Percentiles rank a stretch among this genome's conserved stretches.
Evolutionary conservation across 2,329 filamentous ascomycete species (phyloP).

Genomic region (Colletotrichum sp.): DNA sequence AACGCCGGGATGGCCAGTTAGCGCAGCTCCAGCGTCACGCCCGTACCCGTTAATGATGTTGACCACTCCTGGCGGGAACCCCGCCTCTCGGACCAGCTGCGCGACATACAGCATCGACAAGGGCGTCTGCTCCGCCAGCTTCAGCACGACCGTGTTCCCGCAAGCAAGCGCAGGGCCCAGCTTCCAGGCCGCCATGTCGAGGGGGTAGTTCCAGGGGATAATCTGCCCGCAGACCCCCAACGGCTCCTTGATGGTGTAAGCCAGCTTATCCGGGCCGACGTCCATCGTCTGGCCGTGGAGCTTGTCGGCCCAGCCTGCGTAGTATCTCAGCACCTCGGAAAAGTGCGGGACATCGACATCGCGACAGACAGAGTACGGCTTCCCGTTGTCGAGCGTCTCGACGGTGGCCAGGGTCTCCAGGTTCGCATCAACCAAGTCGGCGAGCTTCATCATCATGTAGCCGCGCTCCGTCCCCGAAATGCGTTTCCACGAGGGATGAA

Average conservation of each 20-base stretch:
- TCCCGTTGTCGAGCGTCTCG: constrained; percentile 84
- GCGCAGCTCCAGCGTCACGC: constrained; percentile 65
- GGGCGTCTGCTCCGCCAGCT: constrained; percentile 66
- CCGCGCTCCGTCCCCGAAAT: constrained; percentile 73
- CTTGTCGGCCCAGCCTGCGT: constrained; percentile 82
- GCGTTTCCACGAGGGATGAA: constrained; percentile 69
- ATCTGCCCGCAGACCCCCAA: constrained; percentile 79
- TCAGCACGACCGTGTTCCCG: constrained; percentile 64
- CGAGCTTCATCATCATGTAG: constrained; percentile 71
- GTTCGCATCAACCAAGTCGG: constrained; percentile 71
- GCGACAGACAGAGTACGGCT: constrained; percentile 72
- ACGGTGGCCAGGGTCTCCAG: constrained; percentile 52
- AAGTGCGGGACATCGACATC: constrained; percentile 63
- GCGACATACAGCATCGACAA: constrained; percentile 66
- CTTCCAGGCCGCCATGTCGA: constrained; percentile 77
- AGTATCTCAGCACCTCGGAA: constrained; percentile 67
- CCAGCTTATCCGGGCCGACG: constrained; percentile 71
- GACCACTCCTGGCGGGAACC: constrained; percentile 75
- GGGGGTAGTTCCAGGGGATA: constrained; percentile 83
- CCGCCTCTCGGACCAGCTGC: constrained; percentile 68
- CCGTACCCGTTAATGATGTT: constrained; percentile 75
- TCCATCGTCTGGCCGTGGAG: constrained; percentile 80
- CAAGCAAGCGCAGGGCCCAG: constrained; percentile 63
- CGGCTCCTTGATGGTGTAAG: constrained; percentile 78
- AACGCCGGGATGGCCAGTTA: constrained; percentile 67